Percentiles rank a stretch among this genome's conserved stretches.
phyloP scores from a whole-genome alignment of 257 asterid genomes.

The Gentiana macrophylla region DNA sequence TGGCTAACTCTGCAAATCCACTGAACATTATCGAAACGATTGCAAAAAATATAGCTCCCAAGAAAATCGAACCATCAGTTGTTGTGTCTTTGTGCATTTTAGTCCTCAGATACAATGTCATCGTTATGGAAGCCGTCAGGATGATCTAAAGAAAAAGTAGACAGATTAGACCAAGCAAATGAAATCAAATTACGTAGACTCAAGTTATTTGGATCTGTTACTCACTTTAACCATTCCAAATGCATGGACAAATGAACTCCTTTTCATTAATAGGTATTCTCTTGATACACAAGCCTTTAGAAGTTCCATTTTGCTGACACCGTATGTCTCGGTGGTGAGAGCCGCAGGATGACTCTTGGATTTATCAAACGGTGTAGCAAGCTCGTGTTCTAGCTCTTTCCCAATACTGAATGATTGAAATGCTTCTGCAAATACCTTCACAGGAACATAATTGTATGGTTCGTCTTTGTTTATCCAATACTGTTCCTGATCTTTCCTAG shows the following conservation, averaged over 20 bases:
- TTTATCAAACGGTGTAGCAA: conserved; percentile 59
- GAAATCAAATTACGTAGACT: neutral
- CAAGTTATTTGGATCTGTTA: neutral
- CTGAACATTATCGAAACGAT: conserved; percentile 70
- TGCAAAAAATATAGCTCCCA: conserved; percentile 72
- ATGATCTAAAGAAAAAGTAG: neutral
- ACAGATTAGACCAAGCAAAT: neutral
- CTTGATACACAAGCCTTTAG: conserved; percentile 57
- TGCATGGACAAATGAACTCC: conserved; percentile 63
- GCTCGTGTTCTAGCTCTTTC: conserved; percentile 47
- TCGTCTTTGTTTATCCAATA: conserved; percentile 56
- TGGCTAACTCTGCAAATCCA: conserved; percentile 78
- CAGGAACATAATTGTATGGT: conserved; percentile 44
- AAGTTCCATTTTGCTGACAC: conserved; percentile 63
- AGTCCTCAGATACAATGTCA: conserved; percentile 50
- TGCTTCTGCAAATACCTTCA: conserved; percentile 56
- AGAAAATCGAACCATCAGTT: conserved; percentile 62
- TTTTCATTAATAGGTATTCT: conserved; percentile 58
- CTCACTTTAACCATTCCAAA: conserved; percentile 70
- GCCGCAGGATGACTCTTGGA: conserved; percentile 64
- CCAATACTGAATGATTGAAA: conserved; percentile 72
- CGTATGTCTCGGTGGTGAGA: conserved; percentile 47
- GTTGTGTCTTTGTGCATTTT: conserved; percentile 53
- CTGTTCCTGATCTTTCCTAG: conserved; percentile 84
- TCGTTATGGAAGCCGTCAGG: neutral